Percentiles rank a stretch among this genome's conserved stretches.
Evolutionary conservation across 495 filamentous ascomycete genomes (phyloP).

Genomic region (Penicillium chermesinum): DNA sequence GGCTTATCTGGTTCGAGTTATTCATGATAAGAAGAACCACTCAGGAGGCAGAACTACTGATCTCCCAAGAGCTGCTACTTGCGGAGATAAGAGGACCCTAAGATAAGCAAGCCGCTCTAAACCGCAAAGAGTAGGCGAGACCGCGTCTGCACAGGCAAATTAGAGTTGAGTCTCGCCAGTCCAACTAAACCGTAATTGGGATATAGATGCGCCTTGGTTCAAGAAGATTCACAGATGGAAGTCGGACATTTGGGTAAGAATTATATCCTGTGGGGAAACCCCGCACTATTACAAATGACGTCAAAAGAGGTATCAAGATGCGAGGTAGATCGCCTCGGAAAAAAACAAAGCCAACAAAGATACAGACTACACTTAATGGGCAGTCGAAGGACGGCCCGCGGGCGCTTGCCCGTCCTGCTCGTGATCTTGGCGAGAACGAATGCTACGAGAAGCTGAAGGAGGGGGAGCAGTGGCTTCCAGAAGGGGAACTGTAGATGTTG

Average conservation of each 20-base stretch:
- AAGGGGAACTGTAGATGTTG: constrained; percentile 21
- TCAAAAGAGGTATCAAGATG: constrained; percentile 8
- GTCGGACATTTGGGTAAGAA: too few relatives aligned
- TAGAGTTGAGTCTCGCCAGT: neutral
- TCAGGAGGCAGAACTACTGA: neutral
- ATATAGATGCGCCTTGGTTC: neutral
- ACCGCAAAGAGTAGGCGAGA: neutral
- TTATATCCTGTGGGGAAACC: neutral
- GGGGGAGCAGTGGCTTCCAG: constrained; percentile 20
- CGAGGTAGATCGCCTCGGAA: too few relatives aligned
- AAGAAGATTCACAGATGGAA: too few relatives aligned
- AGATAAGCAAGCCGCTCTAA: neutral
- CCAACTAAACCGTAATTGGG: neutral
- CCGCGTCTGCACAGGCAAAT: neutral
- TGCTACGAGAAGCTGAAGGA: constrained; percentile 13
- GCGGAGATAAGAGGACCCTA: too few relatives aligned
- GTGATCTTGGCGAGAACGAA: constrained; percentile 18
- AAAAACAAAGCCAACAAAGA: neutral
- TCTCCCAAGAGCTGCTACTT: too few relatives aligned
- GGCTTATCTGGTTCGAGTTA: neutral
- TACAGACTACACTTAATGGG: constrained; percentile 12
- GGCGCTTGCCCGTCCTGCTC: neutral
- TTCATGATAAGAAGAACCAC: neutral
- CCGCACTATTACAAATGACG: neutral
- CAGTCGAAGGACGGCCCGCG: constrained; percentile 21